Evolutionary conservation across 768 basidiomycete genomes (phyloP).

Genomic region (Pisolithus sp.): DNA sequence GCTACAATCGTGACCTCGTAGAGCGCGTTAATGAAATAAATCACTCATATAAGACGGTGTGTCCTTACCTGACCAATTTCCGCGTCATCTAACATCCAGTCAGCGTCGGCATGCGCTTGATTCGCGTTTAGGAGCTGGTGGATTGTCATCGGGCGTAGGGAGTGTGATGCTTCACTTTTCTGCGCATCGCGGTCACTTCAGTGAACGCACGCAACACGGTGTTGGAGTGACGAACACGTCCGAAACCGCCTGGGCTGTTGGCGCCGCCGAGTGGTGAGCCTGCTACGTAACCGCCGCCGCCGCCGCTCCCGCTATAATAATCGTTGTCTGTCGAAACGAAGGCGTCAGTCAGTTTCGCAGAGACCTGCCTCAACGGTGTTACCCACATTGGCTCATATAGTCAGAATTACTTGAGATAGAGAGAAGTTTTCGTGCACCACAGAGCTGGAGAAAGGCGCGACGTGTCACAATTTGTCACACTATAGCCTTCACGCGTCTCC

Average conservation of each 20-base stretch:
- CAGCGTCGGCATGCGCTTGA: constrained; percentile 85
- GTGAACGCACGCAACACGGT: background rate
- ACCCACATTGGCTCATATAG: constrained; percentile 41
- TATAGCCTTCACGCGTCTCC: constrained; percentile 7
- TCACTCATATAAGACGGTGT: background rate
- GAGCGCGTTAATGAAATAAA: constrained; percentile 1
- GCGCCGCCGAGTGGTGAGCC: constrained; percentile 54
- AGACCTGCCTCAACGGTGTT: background rate
- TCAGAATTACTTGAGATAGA: background rate
- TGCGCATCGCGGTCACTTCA: constrained; percentile 11
- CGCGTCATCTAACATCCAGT: constrained; percentile 76
- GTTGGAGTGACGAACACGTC: constrained; percentile 30
- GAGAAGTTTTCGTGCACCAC: constrained; percentile 6
- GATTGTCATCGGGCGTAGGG: constrained; percentile 70
- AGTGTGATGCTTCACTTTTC: constrained; percentile 35
- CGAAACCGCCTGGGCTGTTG: constrained; percentile 54
- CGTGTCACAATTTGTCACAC: constrained; percentile 14
- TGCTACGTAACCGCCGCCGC: constrained; percentile 53
- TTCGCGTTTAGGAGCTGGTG: constrained; percentile 67
- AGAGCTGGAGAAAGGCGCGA: constrained; percentile 23
- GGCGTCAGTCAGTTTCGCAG: background rate
- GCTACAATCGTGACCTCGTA: constrained; percentile 67
- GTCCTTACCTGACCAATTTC: constrained; percentile 71
- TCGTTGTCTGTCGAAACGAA: constrained; percentile 24
- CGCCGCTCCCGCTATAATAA: constrained; percentile 35